These are phyloP conservation scores for Saccharomyces hybrid DNA, from an alignment of 1,139 yeast species.

Conservation along the genomic window DNA sequence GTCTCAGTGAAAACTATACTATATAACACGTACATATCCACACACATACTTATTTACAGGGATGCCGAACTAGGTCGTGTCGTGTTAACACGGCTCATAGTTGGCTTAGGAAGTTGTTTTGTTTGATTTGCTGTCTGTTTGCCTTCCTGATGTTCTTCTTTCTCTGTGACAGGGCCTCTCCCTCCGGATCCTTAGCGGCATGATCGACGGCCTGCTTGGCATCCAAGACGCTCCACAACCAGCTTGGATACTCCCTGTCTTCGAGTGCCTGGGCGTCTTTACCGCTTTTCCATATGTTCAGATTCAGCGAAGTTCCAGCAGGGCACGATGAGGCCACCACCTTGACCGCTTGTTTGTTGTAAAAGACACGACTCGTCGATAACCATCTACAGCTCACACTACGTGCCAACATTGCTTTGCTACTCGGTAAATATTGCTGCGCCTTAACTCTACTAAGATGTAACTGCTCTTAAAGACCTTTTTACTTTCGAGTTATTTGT, in stretches of 20 bases:
- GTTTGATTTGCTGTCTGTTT: slow-evolving; percentile 66
- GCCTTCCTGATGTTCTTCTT: slow-evolving; percentile 58
- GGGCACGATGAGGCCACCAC: slow-evolving; percentile 37
- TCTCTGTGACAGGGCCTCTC: slow-evolving; percentile 60
- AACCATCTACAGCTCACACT: background rate
- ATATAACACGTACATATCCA: no score
- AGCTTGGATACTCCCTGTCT: slow-evolving; percentile 84
- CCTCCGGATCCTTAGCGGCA: slow-evolving; percentile 36
- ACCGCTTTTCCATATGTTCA: slow-evolving; percentile 70
- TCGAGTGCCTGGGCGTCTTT: slow-evolving; percentile 86
- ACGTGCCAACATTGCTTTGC: background rate
- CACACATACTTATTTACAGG: slow-evolving; percentile 8
- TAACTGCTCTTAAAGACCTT: background rate
- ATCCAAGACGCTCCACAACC: slow-evolving; percentile 91
- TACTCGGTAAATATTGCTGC: no score
- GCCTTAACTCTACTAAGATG: background rate
- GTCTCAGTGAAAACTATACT: no score
- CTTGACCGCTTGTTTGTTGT: slow-evolving; percentile 1
- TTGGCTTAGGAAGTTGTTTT: slow-evolving; percentile 58
- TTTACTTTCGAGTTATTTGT: background rate
- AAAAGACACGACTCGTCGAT: slow-evolving; percentile 1
- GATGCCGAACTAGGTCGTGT: background rate
- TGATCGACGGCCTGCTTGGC: slow-evolving; percentile 10
- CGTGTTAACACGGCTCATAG: slow-evolving; percentile 7
- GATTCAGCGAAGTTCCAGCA: slow-evolving; percentile 76